These are phyloP conservation scores for Litsea cubeba DNA, from an alignment of 164 flowering plant genomes.

Conservation along the genomic window DNA sequence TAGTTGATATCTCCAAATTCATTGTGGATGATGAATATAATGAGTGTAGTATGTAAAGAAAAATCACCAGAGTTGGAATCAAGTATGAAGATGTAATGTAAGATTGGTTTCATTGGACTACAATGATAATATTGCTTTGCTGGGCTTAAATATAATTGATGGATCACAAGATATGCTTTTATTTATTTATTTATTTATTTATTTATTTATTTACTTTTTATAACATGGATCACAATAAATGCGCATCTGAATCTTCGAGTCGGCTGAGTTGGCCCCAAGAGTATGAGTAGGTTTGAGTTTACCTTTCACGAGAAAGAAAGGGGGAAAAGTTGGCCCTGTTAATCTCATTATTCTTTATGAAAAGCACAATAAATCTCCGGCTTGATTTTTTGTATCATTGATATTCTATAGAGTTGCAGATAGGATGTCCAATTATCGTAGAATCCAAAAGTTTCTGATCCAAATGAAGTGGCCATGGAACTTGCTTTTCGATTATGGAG, in stretches of 20 bases:
- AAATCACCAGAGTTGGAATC: neutral
- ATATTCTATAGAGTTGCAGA: no score
- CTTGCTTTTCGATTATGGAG: no score
- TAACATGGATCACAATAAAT: neutral
- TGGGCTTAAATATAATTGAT: neutral
- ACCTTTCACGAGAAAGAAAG: neutral
- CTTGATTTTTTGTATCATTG: no score
- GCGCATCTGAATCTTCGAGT: no score
- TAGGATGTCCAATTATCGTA: no score
- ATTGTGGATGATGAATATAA: neutral
- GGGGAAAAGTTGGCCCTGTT: no score
- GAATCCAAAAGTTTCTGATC: no score
- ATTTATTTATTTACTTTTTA: neutral
- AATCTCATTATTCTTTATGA: no score
- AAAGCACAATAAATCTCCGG: no score
- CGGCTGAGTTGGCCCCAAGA: neutral
- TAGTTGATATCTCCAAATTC: constrained; percentile 9
- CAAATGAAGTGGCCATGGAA: no score
- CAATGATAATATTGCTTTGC: neutral
- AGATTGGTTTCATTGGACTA: neutral
- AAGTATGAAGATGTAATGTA: neutral
- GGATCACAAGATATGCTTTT: neutral
- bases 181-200: neutral
- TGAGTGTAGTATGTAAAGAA: constrained; percentile 5
- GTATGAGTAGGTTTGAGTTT: neutral